Base-by-base conservation (phyloP, 768 basidiomycete genomes). In the Termitomyces heimii region DNA sequence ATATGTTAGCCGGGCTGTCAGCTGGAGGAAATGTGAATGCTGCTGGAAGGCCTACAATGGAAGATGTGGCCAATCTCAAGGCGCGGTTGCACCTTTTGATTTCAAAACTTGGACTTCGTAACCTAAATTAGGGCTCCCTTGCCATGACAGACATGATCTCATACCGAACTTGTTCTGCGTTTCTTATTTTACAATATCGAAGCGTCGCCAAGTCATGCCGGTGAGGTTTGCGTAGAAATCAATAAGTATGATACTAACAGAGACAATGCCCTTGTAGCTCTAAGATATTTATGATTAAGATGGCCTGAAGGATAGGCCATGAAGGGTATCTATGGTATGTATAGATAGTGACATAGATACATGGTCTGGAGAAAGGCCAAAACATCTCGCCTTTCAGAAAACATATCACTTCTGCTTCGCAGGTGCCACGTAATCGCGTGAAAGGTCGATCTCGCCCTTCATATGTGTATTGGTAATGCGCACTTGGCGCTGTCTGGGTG, bases 391-490 rank as follows among this genome's bases (percentile, higher is more conserved):
- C 52, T 29, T 43, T 48, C 32, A 31, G 18, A 43, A 43, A 14
- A 37, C 13, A 46, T 48, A 58, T 66, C 47, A 74, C 63, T 76
- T 76, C 26, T 60, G 73, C 63, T 75, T 76, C 24, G 70, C 69
- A 44, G 74, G 73, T 46, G 70, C 69, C 43, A 70, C 71, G 68
- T 83, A 92, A 65, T 93, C 90, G 60, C 82, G 82, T 45, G 86
- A 85, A 50, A 96, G 71, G 71, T 96, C 94, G 75, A 97, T 88
- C 65, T 88, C 85, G 20, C 85, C 89, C 66, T 83, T 89, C 69
- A 94, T 72, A 75, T 96, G 94, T 3, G 88, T 85, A 65, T 96
- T 97, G 39, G 92, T 95, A 63, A 96, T 85, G 64, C 90, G 84
- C 55, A 84, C 83, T 66, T 86, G 86, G 48, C 94, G 81, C 66